A percentile compares a stretch with the other conserved stretches of the same genome.
These are phyloP conservation scores for Aspergillus floridensis DNA, from an alignment of 2,329 filamentous ascomycete genomes.

Conservation along the genomic window DNA sequence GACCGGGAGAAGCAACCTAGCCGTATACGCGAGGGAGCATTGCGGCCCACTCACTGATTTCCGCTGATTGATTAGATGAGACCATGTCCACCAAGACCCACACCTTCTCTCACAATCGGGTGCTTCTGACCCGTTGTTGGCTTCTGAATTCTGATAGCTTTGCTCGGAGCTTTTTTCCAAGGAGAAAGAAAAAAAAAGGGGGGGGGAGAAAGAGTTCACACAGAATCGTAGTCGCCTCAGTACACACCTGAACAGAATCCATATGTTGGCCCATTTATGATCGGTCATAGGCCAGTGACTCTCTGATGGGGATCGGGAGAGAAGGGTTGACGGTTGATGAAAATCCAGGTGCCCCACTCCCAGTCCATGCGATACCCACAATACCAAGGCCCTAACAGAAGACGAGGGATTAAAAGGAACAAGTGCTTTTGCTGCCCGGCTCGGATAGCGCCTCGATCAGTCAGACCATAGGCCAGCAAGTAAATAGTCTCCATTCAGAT, in stretches of 20 bases:
- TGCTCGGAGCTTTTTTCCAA: neutral
- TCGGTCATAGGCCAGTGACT: neutral
- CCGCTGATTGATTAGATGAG: conserved; percentile 17
- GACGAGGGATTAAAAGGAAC: neutral
- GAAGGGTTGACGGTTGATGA: conserved; percentile 5
- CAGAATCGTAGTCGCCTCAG: neutral
- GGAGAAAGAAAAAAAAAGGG: neutral
- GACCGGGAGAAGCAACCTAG: neutral
- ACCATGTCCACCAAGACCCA: neutral
- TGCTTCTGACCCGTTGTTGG: too few species aligned
- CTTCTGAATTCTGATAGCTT: conserved; percentile 2
- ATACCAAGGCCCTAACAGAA: conserved; percentile 6
- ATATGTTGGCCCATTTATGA: neutral
- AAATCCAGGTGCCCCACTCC: conserved; percentile 1
- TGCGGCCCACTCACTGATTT: neutral
- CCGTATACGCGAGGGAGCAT: neutral
- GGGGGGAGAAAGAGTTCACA: neutral
- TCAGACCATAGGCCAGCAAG: neutral
- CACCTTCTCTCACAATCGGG: neutral
- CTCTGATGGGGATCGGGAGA: neutral
- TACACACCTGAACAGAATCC: neutral
- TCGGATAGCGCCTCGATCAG: neutral
- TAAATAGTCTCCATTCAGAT: too few species aligned
- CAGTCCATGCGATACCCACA: conserved; percentile 1
- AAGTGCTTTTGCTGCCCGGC: neutral